phyloP scores from a whole-genome alignment of 805 yeast genomes.

The Candida mattraensis region DNA sequence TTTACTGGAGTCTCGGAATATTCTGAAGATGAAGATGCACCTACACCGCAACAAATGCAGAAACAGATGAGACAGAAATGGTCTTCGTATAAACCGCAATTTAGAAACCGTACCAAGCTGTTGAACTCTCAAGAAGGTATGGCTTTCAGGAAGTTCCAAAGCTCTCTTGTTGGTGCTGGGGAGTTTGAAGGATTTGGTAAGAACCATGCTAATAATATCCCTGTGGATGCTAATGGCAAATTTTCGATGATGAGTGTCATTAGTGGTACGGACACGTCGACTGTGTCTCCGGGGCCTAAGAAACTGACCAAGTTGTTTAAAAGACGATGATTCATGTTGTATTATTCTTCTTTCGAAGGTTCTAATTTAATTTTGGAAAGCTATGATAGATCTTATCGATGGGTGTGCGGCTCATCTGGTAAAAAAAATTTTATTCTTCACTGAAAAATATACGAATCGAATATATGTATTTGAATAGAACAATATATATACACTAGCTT shows the following conservation, averaged over 20 bases:
- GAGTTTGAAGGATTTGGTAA: conserved; percentile 28
- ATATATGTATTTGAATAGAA: background rate
- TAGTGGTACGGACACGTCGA: conserved; percentile 9
- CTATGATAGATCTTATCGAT: background rate
- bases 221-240: conserved; percentile 28
- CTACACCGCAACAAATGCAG: conserved; percentile 39
- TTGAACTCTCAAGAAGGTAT: conserved; percentile 38
- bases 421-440: conserved; percentile 1
- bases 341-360: background rate
- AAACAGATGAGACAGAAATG: conserved; percentile 37
- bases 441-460: conserved; percentile 4
- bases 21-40: conserved; percentile 55
- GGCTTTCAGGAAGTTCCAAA: conserved; percentile 33
- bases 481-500: too few relatives aligned
- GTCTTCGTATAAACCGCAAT: conserved; percentile 33
- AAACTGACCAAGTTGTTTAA: conserved; percentile 31
- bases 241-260: conserved; percentile 34
- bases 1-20: conserved; percentile 54
- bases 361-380: too few relatives aligned
- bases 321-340: conserved; percentile 19
- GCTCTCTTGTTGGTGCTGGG: conserved; percentile 9
- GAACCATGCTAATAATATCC: conserved; percentile 15
- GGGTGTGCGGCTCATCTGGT: conserved; percentile 7
- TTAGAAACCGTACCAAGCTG: conserved; percentile 31
- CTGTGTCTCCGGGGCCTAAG: conserved; percentile 12